These are phyloP conservation scores for Leishmania tarentolae DNA, from an alignment of 208 protist species.

Conservation along the genomic window DNA sequence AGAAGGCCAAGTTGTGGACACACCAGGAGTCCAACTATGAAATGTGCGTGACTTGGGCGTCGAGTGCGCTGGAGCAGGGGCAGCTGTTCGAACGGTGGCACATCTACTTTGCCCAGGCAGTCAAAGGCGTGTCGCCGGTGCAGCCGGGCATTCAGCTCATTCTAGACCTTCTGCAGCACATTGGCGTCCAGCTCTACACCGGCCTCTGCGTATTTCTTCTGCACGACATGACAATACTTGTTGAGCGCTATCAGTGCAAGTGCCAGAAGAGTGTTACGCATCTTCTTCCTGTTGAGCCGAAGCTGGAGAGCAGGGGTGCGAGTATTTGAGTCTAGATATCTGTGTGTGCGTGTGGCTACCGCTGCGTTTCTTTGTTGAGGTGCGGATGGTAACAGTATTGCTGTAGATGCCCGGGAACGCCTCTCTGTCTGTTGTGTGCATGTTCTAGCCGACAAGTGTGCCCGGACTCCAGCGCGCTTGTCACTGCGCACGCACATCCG, in stretches of 20 bases:
- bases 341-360: conserved; percentile 1
- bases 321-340: conserved; percentile 7
- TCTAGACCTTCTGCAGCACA: conserved; percentile 45
- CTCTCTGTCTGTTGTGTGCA: not conserved
- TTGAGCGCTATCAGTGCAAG: conserved; percentile 70
- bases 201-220: conserved; percentile 67
- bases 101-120: conserved; percentile 62
- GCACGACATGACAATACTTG: conserved; percentile 74
- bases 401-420: not conserved
- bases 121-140: conserved; percentile 25
- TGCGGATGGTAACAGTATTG: not conserved
- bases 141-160: conserved; percentile 40
- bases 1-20: conserved; percentile 71
- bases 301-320: conserved; percentile 40
- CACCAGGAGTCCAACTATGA: conserved; percentile 62
- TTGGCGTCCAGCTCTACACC: conserved; percentile 61
- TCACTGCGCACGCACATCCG: not conserved
- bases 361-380: not conserved
- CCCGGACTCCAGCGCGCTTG: not conserved
- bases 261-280: conserved; percentile 61
- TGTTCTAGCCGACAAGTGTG: not conserved
- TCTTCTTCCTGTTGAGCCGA: conserved; percentile 64
- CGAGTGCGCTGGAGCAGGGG: conserved; percentile 65
- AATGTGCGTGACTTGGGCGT: conserved; percentile 58
- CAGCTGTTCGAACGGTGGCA: conserved; percentile 80